Base-by-base conservation (phyloP, 108 stramenopile genomes). In the Parietichytrium sp. region DNA sequence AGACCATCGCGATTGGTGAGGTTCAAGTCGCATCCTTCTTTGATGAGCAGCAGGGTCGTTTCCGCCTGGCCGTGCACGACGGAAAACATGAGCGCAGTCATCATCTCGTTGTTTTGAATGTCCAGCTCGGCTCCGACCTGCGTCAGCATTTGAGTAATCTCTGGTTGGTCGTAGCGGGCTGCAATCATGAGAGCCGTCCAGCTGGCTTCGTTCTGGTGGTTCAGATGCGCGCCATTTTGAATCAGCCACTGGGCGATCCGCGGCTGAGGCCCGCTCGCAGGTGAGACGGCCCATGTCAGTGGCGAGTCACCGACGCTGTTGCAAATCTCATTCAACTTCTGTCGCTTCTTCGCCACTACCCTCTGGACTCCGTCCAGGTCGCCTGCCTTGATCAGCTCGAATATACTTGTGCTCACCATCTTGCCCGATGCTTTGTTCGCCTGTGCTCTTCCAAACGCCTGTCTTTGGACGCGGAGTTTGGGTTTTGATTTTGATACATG, bases 221-320 rank as follows among this genome's bases (percentile, higher is more conserved):
- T 42, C 20, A 72, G 61, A 16, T 72, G 36, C 16, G 61, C 61
- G 13, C 61, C 61, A n/a, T 20, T 16, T 23, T 72, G 20, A 6
- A 72, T 25, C 15, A 72, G 61, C 38, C 20, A 23, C 15, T 45
- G 18, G 8, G 61, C 61, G 20, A 72, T 2, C 61, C 20, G 38
- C n/a, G 61, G 61, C 61, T 72, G 61, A 6, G 8, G 10, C n/a
- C 61, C 61, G 42, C 61, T 72, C 23, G 36, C 45, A n/a, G 61
- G 61, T 33, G 36, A 45, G 20, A 72, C 15, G 23, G 61, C 61
- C 61, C 61, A 72, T 25, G 61, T 72, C 42, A 72, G 61, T 6
- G 61, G 61, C 33, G 61, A 45, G 42, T 72, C 61, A 6, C 20
- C 15, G 16, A 42, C 42, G 23, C 20, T 7, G n/a, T 33, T 72